Conservation (phyloP, 371 early-diverging fungal genomes). For the Choanephora cucurbitarum region DNA sequence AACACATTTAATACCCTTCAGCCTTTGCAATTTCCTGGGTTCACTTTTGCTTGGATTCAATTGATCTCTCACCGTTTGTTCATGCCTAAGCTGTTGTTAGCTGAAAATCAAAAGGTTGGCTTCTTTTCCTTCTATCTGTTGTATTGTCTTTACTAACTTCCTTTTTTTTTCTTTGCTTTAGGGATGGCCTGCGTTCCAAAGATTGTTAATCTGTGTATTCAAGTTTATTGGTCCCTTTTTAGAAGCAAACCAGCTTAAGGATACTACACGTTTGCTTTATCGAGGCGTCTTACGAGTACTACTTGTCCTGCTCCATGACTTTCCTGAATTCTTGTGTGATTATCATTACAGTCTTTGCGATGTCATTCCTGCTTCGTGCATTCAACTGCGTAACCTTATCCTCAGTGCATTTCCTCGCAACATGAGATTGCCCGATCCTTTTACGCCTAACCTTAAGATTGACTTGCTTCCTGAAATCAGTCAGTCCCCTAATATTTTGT, state of each 20-base stretch:
- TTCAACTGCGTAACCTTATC: constrained; percentile 94
- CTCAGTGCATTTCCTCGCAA: constrained; percentile 94
- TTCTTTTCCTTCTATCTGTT: too few relatives aligned
- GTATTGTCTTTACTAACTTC: constrained; percentile 1
- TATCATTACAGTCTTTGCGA: constrained; percentile 92
- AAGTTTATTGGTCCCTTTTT: constrained; percentile 88
- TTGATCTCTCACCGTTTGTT: constrained; percentile 91
- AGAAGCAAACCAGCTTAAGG: constrained; percentile 63
- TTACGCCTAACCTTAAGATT: constrained; percentile 93
- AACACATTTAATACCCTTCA: constrained; percentile 84
- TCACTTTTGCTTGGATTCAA: constrained; percentile 96
- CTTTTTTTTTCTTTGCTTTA: constrained; percentile 20
- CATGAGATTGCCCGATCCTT: constrained; percentile 96
- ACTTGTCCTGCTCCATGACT: constrained; percentile 94
- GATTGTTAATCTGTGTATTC: constrained; percentile 79
- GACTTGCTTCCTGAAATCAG: constrained; percentile 86
- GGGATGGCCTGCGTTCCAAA: constrained; percentile 89
- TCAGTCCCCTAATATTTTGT: constrained; percentile 82
- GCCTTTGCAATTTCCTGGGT: constrained; percentile 91
- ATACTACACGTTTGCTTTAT: constrained; percentile 85
- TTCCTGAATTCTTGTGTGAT: constrained; percentile 95
- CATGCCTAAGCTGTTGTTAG: constrained; percentile 84
- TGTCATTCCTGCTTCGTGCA: constrained; percentile 90
- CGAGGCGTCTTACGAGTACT: constrained; percentile 89
- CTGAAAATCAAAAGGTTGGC: constrained; percentile 74